phyloP scores from a whole-genome alignment of 2,329 filamentous ascomycete species.

The Ophiostoma montium region DNA sequence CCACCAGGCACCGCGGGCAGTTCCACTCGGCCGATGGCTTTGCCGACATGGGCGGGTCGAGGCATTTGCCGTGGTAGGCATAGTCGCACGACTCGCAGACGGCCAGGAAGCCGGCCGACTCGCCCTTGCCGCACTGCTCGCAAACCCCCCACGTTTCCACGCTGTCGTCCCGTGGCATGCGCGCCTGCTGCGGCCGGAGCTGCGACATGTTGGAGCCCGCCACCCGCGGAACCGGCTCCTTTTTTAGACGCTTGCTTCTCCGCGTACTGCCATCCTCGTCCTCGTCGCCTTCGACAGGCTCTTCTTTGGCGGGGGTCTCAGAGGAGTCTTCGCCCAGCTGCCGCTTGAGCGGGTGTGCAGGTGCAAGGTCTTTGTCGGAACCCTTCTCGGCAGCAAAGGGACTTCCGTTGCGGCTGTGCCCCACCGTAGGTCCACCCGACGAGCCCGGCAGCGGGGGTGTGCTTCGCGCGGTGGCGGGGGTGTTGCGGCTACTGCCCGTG shows the following conservation, averaged over 20 bases:
- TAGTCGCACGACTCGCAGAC: constrained; percentile 87
- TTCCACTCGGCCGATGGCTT: constrained; percentile 87
- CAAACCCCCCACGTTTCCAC: constrained; percentile 48
- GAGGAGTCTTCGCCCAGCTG: constrained; percentile 46
- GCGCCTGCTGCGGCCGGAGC: constrained; percentile 67
- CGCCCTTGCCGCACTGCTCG: constrained; percentile 70
- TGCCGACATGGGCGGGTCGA: constrained; percentile 69
- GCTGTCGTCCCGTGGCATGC: constrained; percentile 42
- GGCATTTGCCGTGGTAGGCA: constrained; percentile 72
- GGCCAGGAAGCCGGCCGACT: constrained; percentile 56
- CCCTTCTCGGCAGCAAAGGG: constrained; percentile 45
- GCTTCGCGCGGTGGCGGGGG: constrained; percentile 23
- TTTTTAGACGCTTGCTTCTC: constrained; percentile 85
- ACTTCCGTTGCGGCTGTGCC: constrained; percentile 51
- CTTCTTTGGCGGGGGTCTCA: constrained; percentile 34
- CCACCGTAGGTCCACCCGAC: constrained; percentile 51
- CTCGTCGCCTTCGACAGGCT: constrained; percentile 29
- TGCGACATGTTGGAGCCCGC: constrained; percentile 95
- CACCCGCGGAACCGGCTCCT: constrained; percentile 67
- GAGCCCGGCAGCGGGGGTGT: constrained; percentile 40
- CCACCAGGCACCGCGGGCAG: constrained; percentile 85
- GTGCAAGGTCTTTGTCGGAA: constrained; percentile 22
- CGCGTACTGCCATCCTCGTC: constrained; percentile 59
- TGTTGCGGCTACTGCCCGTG: constrained; percentile 31
- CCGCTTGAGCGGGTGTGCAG: constrained; percentile 57